Evolutionary conservation across 257 asterid genomes (phyloP).

Genomic region (Solanum neorickii): DNA sequence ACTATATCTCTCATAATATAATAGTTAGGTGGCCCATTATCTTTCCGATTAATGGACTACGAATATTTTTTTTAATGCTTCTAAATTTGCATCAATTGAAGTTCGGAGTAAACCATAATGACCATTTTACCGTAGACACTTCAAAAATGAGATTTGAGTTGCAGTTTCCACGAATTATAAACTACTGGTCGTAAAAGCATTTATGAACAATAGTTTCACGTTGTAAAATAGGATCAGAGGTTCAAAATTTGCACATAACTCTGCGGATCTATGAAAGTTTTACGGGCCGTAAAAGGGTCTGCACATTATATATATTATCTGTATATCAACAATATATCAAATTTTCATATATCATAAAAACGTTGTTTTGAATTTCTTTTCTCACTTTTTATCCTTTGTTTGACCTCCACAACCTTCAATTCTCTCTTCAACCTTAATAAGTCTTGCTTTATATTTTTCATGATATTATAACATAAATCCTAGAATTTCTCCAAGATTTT

Average conservation of each 20-base stretch:
- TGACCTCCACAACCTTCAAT: not conserved
- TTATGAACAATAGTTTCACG: not conserved
- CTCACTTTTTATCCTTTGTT: not conserved
- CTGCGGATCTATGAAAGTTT: not conserved
- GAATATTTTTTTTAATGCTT: not conserved
- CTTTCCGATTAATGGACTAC: not conserved
- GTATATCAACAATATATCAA: not conserved
- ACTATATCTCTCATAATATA: not conserved
- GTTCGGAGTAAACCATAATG: not conserved
- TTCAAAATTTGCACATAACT: not conserved
- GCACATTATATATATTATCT: no score
- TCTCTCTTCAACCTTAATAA: not conserved
- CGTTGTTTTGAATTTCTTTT: not conserved
- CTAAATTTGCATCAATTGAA: not conserved
- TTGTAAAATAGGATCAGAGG: not conserved
- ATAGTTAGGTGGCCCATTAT: not conserved
- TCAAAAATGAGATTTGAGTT: not conserved
- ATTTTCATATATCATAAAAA: not conserved
- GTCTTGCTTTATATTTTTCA: not conserved
- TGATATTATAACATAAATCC: not conserved
- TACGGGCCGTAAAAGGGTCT: not conserved
- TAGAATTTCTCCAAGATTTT: not conserved
- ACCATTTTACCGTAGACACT: not conserved
- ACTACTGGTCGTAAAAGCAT: not conserved
- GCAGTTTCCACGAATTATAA: not conserved